Percentiles rank a stretch among this genome's conserved stretches.
These are phyloP conservation scores for Filobasidium floriforme DNA, from an alignment of 768 basidiomycete species.

Conservation along the genomic window DNA sequence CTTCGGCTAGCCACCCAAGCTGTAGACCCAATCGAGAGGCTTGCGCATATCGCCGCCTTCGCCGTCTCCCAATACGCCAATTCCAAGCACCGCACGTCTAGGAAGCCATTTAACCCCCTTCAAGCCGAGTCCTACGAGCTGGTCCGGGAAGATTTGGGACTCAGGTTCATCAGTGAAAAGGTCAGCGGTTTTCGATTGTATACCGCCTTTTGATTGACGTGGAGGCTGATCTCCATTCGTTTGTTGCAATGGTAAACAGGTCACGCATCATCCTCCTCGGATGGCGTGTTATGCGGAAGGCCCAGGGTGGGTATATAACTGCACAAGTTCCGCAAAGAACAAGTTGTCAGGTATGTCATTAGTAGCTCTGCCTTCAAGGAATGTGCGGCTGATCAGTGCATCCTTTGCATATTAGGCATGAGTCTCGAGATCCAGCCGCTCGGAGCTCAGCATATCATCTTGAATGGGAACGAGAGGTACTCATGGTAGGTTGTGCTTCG, in stretches of 20 bases:
- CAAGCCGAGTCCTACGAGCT: conserved; percentile 84
- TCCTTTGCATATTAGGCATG: conserved; percentile 57
- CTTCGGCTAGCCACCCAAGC: conserved; percentile 50
- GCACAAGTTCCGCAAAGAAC: conserved; percentile 72
- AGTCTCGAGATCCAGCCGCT: conserved; percentile 77
- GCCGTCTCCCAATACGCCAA: conserved; percentile 77
- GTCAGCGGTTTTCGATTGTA: too few relatives aligned
- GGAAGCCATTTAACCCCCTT: conserved; percentile 87
- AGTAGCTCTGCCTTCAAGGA: not conserved
- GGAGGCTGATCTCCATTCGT: too few relatives aligned
- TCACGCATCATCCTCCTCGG: conserved; percentile 66
- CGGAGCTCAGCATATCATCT: conserved; percentile 59
- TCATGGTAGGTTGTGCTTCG: conserved; percentile 54
- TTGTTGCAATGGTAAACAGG: too few relatives aligned
- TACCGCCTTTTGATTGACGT: too few relatives aligned
- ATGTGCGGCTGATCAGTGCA: not conserved
- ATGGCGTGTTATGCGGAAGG: conserved; percentile 81
- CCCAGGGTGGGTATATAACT: conserved; percentile 63
- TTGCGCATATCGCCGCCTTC: conserved; percentile 73
- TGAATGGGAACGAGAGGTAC: conserved; percentile 60
- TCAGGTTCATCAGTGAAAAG: conserved; percentile 69
- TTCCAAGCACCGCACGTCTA: conserved; percentile 67
- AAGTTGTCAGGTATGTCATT: conserved; percentile 69
- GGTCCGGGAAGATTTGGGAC: conserved; percentile 54
- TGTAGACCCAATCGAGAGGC: conserved; percentile 57